Evolutionary conservation across 495 filamentous ascomycete species (phyloP), one percentile per base, ranked within the genome.

Genomic region (Podospora tetraspora): DNA sequence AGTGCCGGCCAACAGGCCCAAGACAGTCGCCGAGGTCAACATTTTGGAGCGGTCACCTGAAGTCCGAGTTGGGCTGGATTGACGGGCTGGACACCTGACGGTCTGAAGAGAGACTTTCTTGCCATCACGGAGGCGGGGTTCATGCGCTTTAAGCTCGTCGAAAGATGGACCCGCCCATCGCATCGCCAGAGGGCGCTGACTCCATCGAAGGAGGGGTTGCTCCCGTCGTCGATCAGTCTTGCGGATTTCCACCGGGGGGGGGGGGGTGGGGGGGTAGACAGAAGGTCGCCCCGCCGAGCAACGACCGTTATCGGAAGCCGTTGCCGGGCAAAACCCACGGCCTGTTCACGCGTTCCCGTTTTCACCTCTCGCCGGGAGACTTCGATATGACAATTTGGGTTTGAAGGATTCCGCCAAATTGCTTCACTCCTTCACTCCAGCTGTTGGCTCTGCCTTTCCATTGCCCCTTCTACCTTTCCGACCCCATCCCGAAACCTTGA

Each of bases 1-100:
- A 11, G 66, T 61, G 66, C 63, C 43, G 88, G 88, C 70, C 89
- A 91, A 30, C 19, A 60, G 59, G 57, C 63, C 52, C 63, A 66
- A 12, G 8, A 66, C 21, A 24, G 56, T 58, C 1, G 21, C 19
- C 21, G 24, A 19, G 4, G 27, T 57, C 23, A 66, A 11, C 63
- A 66, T 66, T 60, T 13, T 23, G 43, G 43, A 52, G 16, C 1
- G 19, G 19, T n/a, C 16, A 52, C 6, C 43, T 52, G 43, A 8
- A 52, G 43, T n/a, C 12, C 1, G 6, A 2, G 16, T 43, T 2
- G 34, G 13, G 34, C 34, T 43, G 13, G 5, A 6, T 6, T 43
- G 34, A 43, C 3, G 34, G 34, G 34, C 34, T 43, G 13, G 34
- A 19, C 16, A 19, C 34, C 4, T 16, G 34, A 16, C 13, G 32